Base-by-base conservation (phyloP, 2,329 filamentous ascomycete genomes). In the Dissoconium aciculare region DNA sequence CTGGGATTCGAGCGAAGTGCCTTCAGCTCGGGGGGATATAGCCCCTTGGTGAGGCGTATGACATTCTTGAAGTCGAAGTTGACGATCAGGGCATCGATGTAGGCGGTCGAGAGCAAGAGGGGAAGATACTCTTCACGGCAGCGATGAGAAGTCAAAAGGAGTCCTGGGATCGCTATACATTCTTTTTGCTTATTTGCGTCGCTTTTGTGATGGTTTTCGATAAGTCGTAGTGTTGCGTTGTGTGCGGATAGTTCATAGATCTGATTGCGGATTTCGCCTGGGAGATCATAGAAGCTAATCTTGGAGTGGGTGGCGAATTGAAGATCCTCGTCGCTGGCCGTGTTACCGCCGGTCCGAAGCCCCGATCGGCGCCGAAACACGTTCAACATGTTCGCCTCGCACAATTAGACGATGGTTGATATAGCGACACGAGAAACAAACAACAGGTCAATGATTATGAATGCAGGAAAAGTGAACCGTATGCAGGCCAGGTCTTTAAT, bases 1-100 rank as follows among this genome's bases (percentile, higher is more conserved):
- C 33, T 35, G 4, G 28, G 19, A 21, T 51, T 51, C 2, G 15
- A 8, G 4, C 46, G 45, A 1, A 52, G 34, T 4, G 45, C 36
- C 37, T 45, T 50, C n/a, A 48, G 39, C 25, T 52, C 46, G 8
- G 34, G 40, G 17, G 31, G 28, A 37, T 49, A 50, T 4, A 52
- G 40, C 11, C 40, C 38, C 8, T 33, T 36, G 2, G 39, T 34
- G 2, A 47, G 26, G 11, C 45, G 34, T 11, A 41, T 37, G 6
- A 49, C 26, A 15, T 34, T 30, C n/a, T 28, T 31, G 39, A 52
- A 52, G 30, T 50, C 36, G 32, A 47, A 52, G 33, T 47, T 38
- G 4, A 24, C 13, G 17, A 50, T 29, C 2, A 34, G 26, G 5
- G 36, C 36, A 9, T 30, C 26, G 13, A 52, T 37, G 17, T 15